A percentile compares a stretch with the other conserved stretches of the same genome.
phyloP scores from a whole-genome alignment of 2,329 filamentous ascomycete genomes.

The Colletotrichum echinochloae region DNA sequence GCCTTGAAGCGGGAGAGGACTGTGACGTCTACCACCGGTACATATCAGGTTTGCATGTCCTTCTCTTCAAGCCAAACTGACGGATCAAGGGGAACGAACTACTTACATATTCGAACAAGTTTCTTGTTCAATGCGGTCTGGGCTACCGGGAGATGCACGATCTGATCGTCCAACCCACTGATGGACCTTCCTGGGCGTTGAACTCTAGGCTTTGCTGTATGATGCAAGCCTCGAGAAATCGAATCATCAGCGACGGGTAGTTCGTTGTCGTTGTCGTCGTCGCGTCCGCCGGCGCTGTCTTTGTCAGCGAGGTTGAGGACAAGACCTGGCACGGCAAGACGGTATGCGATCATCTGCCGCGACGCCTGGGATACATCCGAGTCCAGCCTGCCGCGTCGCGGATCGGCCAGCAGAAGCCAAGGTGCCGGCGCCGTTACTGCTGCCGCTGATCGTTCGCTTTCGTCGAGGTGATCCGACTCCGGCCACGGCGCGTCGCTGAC shows the following conservation, averaged over 20 bases:
- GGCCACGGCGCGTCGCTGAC: neutral
- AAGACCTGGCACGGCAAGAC: slow-evolving; percentile 40
- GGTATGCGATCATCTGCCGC: slow-evolving; percentile 45
- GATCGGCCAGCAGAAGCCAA: slow-evolving; percentile 8
- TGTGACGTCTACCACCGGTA: slow-evolving; percentile 56
- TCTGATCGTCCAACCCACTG: slow-evolving; percentile 47
- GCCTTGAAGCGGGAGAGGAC: slow-evolving; percentile 64
- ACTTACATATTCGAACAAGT: slow-evolving; percentile 48
- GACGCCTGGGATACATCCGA: slow-evolving; percentile 47
- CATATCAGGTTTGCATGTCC: neutral
- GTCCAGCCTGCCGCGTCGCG: slow-evolving; percentile 43
- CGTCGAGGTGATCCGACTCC: neutral
- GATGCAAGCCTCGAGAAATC: neutral
- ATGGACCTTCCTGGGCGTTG: slow-evolving; percentile 10
- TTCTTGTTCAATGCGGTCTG: slow-evolving; percentile 59
- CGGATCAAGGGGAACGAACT: neutral
- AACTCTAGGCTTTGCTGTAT: neutral
- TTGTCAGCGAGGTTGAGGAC: slow-evolving; percentile 36
- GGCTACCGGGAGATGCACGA: slow-evolving; percentile 56
- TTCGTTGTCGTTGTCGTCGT: neutral
- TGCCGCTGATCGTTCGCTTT: neutral
- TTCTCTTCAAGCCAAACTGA: neutral
- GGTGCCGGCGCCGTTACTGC: neutral
- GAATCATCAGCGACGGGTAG: neutral
- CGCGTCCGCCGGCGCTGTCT: neutral